phyloP scores from a whole-genome alignment of 169 alveolate genomes.

The Besnoitia besnoiti region DNA sequence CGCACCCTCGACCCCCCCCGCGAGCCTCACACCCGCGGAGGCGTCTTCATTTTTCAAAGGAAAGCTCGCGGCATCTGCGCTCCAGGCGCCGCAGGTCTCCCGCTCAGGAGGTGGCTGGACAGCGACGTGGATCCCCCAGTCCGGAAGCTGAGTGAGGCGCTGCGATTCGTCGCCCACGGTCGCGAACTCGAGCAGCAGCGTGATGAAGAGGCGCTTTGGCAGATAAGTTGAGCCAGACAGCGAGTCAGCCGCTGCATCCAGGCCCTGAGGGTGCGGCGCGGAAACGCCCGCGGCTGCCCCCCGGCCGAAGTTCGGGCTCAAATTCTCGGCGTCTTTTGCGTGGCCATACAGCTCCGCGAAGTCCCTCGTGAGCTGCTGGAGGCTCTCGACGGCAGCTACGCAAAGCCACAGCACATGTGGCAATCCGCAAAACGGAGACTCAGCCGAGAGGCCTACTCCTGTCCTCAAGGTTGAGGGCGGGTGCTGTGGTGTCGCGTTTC shows the following conservation, averaged over 20 bases:
- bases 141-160: background rate
- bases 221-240: background rate
- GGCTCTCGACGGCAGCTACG: slow-evolving; percentile 7
- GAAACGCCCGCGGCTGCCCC: background rate
- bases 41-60: background rate
- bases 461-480: no score
- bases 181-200: slow-evolving; percentile 19
- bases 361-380: background rate
- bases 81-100: background rate
- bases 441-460: no score
- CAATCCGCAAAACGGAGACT: no score
- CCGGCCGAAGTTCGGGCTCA: background rate
- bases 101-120: background rate
- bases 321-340: background rate
- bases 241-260: no score
- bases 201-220: background rate
- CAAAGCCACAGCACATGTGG: background rate
- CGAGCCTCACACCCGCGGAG: background rate
- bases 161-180: background rate
- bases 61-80: background rate
- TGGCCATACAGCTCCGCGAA: background rate
- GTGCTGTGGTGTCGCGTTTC: no score
- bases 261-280: background rate
- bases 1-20: background rate
- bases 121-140: background rate